Evolutionary conservation across 208 protist genomes (phyloP).

Genomic region (Trypanosoma mega): DNA sequence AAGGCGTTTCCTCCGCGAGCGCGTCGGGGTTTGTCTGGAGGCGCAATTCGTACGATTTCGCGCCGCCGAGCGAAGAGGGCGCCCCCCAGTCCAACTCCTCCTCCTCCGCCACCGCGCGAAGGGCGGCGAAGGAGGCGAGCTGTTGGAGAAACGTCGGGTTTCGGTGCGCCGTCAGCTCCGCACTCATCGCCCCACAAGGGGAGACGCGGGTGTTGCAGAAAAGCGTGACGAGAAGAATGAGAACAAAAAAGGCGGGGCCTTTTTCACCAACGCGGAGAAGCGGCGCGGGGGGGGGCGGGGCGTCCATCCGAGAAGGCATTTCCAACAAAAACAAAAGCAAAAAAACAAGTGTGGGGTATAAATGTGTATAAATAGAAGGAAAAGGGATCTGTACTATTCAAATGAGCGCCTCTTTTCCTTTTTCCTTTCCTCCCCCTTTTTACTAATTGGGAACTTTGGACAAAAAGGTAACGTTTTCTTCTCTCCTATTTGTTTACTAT

Average conservation of each 20-base stretch:
- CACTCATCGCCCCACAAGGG: constrained; percentile 44
- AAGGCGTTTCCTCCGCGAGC: constrained; percentile 10
- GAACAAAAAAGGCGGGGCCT: constrained; percentile 31
- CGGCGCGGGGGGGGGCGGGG: too few relatives aligned
- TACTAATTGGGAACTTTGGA: too few relatives aligned
- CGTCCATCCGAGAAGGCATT: not conserved
- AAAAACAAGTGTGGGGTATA: constrained; percentile 5
- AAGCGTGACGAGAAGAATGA: constrained; percentile 40
- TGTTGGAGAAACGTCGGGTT: constrained; percentile 59
- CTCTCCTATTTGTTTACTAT: too few relatives aligned
- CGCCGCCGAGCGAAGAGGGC: constrained; percentile 8
- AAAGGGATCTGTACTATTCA: constrained; percentile 5
- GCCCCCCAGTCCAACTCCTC: constrained; percentile 70
- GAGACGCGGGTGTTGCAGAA: constrained; percentile 25
- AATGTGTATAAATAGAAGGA: constrained; percentile 7
- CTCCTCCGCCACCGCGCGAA: constrained; percentile 65
- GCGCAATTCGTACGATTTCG: constrained; percentile 7
- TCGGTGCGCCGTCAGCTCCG: constrained; percentile 35
- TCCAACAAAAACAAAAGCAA: constrained; percentile 19
- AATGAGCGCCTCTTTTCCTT: not conserved
- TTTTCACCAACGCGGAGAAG: constrained; percentile 6
- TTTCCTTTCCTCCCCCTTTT: constrained; percentile 1
- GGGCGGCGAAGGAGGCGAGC: constrained; percentile 61
- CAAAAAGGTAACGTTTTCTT: not conserved
- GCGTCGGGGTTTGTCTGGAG: not conserved